Conservation (phyloP, 2,329 filamentous ascomycete genomes). For the Colletotrichum sp. region DNA sequence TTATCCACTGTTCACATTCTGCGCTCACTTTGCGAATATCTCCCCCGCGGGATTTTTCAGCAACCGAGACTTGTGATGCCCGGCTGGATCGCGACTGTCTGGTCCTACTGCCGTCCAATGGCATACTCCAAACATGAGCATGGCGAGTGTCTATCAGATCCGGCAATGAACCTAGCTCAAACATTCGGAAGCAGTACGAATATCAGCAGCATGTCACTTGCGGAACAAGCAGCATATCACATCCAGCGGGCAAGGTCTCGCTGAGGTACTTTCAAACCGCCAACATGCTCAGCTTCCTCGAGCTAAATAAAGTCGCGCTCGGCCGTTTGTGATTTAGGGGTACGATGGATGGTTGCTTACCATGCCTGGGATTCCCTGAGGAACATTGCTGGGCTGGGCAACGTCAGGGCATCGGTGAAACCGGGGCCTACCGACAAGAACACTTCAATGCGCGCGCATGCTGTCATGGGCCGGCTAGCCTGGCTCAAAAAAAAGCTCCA, state of each 20-base stretch:
- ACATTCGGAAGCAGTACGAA: background rate
- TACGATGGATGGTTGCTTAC: background rate
- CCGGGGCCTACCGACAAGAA: constrained; percentile 23
- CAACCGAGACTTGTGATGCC: background rate
- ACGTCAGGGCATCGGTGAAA: constrained; percentile 21
- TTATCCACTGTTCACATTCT: background rate
- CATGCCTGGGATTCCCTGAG: background rate
- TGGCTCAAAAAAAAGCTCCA: background rate
- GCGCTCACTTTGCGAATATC: background rate
- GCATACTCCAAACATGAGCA: background rate
- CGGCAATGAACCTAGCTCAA: background rate
- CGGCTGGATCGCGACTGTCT: background rate
- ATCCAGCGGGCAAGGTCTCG: background rate
- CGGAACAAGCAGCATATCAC: background rate
- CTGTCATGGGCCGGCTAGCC: constrained; percentile 9
- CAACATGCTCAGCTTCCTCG: background rate
- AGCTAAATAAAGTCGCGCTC: constrained; percentile 13
- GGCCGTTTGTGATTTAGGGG: constrained; percentile 5
- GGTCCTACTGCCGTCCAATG: background rate
- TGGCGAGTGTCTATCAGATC: background rate
- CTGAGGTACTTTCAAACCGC: background rate
- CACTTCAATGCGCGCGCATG: constrained; percentile 20
- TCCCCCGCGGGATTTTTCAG: background rate
- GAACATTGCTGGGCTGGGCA: background rate
- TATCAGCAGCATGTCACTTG: background rate